Percentiles rank a stretch among this genome's conserved stretches.
phyloP scores from a whole-genome alignment of 2,329 filamentous ascomycete species.

The Amauroascus niger region DNA sequence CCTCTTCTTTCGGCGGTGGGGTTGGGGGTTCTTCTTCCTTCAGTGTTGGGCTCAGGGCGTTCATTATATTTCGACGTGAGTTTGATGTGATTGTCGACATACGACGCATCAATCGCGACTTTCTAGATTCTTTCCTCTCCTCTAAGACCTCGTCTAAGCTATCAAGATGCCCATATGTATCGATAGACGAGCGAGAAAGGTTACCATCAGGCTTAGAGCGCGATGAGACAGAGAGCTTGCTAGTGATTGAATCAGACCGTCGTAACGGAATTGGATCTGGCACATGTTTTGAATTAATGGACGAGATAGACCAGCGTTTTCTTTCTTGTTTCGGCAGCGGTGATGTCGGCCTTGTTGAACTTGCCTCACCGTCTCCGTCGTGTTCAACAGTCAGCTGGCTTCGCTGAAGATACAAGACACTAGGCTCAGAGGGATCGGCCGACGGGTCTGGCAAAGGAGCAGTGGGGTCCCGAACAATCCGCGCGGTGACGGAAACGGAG shows the following conservation, averaged over 20 bases:
- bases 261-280: conserved; percentile 15
- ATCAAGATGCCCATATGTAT: conserved; percentile 25
- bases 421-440: conserved; percentile 26
- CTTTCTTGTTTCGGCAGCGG: conserved; percentile 24
- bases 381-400: conserved; percentile 56
- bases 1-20: conserved; percentile 9
- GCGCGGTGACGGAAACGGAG: conserved; percentile 79
- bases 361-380: conserved; percentile 36
- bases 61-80: conserved; percentile 40
- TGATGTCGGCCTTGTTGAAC: conserved; percentile 15
- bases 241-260: conserved; percentile 31
- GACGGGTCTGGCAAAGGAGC: conserved; percentile 29
- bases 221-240: conserved; percentile 33
- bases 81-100: conserved; percentile 52
- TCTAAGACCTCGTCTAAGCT: conserved; percentile 34
- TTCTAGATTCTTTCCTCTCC: conserved; percentile 47
- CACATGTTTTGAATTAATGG: conserved; percentile 27
- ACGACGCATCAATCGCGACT: conserved; percentile 55
- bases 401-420: conserved; percentile 41
- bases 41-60: conserved; percentile 28
- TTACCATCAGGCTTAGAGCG: conserved; percentile 30
- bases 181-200: conserved; percentile 26
- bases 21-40: conserved; percentile 30
- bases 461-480: conserved; percentile 59
- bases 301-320: conserved; percentile 33